Evolutionary conservation across 805 yeast species (phyloP).

Genomic region (Teunomyces lycoperdinae): DNA sequence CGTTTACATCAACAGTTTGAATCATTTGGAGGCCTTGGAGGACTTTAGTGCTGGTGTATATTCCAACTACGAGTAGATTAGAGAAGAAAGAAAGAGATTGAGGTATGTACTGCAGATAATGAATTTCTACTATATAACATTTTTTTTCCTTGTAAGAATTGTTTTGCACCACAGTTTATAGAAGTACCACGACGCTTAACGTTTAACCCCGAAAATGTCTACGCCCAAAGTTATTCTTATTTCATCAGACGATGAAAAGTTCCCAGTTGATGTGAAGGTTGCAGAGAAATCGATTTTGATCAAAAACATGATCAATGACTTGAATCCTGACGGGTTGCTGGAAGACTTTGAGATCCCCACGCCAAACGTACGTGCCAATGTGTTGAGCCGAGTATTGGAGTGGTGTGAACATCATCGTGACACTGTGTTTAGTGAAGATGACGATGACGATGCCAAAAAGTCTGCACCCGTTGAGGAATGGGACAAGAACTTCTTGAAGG

Average conservation of each 20-base stretch:
- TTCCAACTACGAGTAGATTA: slow-evolving; percentile 58
- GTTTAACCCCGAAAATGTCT: slow-evolving; percentile 12
- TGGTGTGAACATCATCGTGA: slow-evolving; percentile 96
- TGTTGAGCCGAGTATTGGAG: slow-evolving; percentile 85
- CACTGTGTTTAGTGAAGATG: slow-evolving; percentile 67
- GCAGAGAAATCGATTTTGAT: slow-evolving; percentile 84
- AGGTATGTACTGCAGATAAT: background rate
- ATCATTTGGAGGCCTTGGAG: slow-evolving; percentile 59
- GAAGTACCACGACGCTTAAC: too few species aligned
- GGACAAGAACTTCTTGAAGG: slow-evolving; percentile 92
- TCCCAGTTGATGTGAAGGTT: slow-evolving; percentile 73
- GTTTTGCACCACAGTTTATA: background rate
- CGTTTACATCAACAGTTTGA: slow-evolving; percentile 33
- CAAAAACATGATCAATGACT: slow-evolving; percentile 82
- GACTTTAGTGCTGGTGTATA: slow-evolving; percentile 89
- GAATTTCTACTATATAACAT: background rate
- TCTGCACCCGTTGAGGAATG: slow-evolving; percentile 92
- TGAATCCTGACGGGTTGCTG: slow-evolving; percentile 55
- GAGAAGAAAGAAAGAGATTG: background rate
- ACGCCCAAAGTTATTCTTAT: slow-evolving; percentile 50
- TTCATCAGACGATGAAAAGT: slow-evolving; percentile 78
- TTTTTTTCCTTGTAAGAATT: background rate
- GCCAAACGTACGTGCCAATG: slow-evolving; percentile 85
- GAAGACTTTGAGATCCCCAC: slow-evolving; percentile 81
- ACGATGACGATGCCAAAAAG: slow-evolving; percentile 79